These are phyloP conservation scores for Monosporozyma solicola DNA, from an alignment of 805 yeast species.

Conservation along the genomic window DNA sequence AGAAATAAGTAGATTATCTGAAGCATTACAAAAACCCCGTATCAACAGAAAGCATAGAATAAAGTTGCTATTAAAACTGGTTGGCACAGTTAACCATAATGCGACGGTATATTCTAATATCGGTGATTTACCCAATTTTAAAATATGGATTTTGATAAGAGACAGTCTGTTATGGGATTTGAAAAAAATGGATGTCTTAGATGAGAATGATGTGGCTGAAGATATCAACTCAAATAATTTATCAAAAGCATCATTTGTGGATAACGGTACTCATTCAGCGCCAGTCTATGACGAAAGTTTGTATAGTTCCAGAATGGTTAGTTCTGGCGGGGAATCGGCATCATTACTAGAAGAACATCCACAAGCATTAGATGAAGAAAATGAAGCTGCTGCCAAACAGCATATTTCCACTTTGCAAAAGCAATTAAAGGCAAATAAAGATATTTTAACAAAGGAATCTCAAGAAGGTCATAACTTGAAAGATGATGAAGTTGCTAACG, in stretches of 20 bases:
- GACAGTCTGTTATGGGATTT: constrained; percentile 29
- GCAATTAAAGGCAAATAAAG: constrained; percentile 1
- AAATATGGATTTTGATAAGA: constrained; percentile 27
- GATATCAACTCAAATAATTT: background rate
- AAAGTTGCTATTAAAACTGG: constrained; percentile 20
- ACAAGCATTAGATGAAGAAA: constrained; percentile 8
- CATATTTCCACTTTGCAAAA: constrained; percentile 3
- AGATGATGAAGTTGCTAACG: constrained; percentile 12
- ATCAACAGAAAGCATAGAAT: constrained; percentile 10
- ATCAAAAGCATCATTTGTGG: background rate
- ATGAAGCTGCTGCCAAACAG: background rate
- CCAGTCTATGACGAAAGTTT: constrained; percentile 1
- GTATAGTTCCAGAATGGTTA: background rate
- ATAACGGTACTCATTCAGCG: background rate
- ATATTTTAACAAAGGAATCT: background rate
- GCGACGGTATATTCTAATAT: constrained; percentile 25
- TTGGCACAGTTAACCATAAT: constrained; percentile 26
- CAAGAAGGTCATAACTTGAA: constrained; percentile 6
- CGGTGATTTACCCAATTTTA: constrained; percentile 25
- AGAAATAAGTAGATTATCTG: constrained; percentile 7
- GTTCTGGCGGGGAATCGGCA: constrained; percentile 6
- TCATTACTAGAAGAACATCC: constrained; percentile 23
- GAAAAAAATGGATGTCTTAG: constrained; percentile 10
- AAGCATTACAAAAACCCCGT: constrained; percentile 2
- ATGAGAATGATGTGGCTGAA: background rate